phyloP scores from a whole-genome alignment of 805 yeast species.

The Candida tallmaniae region DNA sequence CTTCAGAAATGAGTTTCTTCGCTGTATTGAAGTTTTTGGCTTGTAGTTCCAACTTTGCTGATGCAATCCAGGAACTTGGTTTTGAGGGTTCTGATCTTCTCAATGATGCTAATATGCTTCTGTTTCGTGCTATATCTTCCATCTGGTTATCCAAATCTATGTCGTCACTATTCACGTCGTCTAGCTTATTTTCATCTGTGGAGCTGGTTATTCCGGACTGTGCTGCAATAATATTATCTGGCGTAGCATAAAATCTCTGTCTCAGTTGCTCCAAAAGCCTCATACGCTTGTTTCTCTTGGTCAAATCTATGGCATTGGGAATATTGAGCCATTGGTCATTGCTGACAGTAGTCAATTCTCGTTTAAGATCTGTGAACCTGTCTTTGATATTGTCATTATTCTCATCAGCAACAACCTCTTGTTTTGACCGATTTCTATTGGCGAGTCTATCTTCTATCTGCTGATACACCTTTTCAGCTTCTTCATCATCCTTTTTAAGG shows the following conservation, averaged over 20 bases:
- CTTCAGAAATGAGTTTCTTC: conserved; percentile 59
- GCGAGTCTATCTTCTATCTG: conserved; percentile 57
- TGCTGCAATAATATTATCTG: conserved; percentile 56
- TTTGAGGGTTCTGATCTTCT: conserved; percentile 68
- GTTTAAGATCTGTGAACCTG: conserved; percentile 66
- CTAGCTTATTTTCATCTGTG: conserved; percentile 5
- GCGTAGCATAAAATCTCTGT: conserved; percentile 75
- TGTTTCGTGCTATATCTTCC: conserved; percentile 57
- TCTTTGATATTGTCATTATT: conserved; percentile 14
- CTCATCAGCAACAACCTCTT: conserved; percentile 9
- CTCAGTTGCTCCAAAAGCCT: conserved; percentile 57
- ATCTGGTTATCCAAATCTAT: conserved; percentile 22
- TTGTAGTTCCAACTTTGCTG: conserved; percentile 72
- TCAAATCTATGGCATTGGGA: conserved; percentile 88
- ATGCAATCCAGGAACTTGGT: conserved; percentile 81
- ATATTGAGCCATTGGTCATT: conserved; percentile 73
- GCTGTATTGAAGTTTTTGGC: conserved; percentile 57
- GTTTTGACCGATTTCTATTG: conserved; percentile 17
- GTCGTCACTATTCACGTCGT: conserved; percentile 2
- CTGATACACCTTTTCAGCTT: conserved; percentile 69
- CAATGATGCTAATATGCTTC: conserved; percentile 60
- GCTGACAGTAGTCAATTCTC: conserved; percentile 53
- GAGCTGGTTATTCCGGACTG: conserved; percentile 24
- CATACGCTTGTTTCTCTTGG: conserved; percentile 70
- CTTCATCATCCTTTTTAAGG: conserved; percentile 57